Evolutionary conservation across 1,284 basidiomycete species (phyloP).

Genomic region (Bondarzewia mesenterica): DNA sequence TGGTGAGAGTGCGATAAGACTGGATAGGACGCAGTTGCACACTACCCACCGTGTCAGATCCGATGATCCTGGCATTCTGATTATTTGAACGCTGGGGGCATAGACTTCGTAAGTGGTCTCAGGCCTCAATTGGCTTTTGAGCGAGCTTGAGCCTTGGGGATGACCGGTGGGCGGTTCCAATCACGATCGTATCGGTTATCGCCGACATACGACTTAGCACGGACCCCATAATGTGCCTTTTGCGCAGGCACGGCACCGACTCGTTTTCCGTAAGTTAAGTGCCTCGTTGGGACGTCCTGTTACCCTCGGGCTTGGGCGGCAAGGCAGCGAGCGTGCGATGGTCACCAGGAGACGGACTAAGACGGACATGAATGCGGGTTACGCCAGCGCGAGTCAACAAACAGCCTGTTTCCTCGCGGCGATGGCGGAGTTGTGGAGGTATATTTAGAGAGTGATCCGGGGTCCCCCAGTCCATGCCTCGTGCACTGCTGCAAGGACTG

Average conservation of each 20-base stretch:
- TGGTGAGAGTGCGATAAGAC: too few species aligned
- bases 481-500: not conserved
- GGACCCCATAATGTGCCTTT: not conserved
- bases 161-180: not conserved
- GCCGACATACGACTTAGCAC: constrained; percentile 12
- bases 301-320: not conserved
- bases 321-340: not conserved
- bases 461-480: not conserved
- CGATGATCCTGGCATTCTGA: too few species aligned
- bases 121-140: too few species aligned
- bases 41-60: too few species aligned
- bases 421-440: not conserved
- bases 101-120: too few species aligned
- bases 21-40: too few species aligned
- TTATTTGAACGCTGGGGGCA: too few species aligned
- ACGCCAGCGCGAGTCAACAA: not conserved
- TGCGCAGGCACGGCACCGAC: too few species aligned
- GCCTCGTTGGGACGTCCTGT: not conserved
- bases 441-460: too few species aligned
- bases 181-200: constrained; percentile 1
- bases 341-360: not conserved
- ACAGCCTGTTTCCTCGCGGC: not conserved
- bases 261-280: not conserved
- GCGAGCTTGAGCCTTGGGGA: too few species aligned
- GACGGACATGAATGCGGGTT: too few species aligned